Conservation (phyloP, 1,284 basidiomycete species). For the Sphaerobolus stellatus region DNA sequence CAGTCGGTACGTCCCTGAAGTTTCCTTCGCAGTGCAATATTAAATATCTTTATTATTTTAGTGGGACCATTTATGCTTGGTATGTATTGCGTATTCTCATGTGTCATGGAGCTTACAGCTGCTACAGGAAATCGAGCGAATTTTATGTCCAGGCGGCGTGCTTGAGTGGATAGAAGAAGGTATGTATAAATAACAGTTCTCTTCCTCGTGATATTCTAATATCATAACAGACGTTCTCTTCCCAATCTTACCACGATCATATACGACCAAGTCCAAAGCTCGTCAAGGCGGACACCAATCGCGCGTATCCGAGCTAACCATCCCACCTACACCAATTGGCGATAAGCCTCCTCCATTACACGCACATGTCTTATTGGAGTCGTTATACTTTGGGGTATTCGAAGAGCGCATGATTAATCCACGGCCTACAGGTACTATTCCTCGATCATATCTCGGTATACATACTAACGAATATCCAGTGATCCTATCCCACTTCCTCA, state of each 20-base stretch:
- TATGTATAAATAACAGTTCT: background rate
- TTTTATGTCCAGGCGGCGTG: conserved; percentile 65
- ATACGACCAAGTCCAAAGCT: conserved; percentile 37
- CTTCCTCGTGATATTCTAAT: background rate
- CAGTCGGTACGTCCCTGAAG: conserved; percentile 52
- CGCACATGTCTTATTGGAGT: conserved; percentile 63
- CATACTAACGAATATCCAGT: conserved; percentile 31
- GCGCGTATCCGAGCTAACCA: background rate
- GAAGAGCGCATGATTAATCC: conserved; percentile 66
- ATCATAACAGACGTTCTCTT: conserved; percentile 54
- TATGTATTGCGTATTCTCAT: conserved; percentile 29
- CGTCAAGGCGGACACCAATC: conserved; percentile 21
- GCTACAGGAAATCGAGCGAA: conserved; percentile 63
- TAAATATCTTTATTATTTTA: conserved; percentile 26
- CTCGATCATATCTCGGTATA: background rate
- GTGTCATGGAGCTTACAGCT: background rate
- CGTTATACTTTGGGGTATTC: conserved; percentile 61
- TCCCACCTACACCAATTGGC: conserved; percentile 5
- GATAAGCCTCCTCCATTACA: conserved; percentile 34
- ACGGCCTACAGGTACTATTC: conserved; percentile 44
- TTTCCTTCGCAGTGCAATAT: conserved; percentile 13
- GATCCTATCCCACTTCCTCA: conserved; percentile 66
- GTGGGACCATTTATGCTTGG: conserved; percentile 71
- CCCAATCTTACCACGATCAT: conserved; percentile 63
- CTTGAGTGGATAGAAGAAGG: conserved; percentile 43